A percentile compares a stretch with the other conserved stretches of the same genome.
Conservation (phyloP, 2,329 filamentous ascomycete genomes). For the Neospermospora avenae region DNA sequence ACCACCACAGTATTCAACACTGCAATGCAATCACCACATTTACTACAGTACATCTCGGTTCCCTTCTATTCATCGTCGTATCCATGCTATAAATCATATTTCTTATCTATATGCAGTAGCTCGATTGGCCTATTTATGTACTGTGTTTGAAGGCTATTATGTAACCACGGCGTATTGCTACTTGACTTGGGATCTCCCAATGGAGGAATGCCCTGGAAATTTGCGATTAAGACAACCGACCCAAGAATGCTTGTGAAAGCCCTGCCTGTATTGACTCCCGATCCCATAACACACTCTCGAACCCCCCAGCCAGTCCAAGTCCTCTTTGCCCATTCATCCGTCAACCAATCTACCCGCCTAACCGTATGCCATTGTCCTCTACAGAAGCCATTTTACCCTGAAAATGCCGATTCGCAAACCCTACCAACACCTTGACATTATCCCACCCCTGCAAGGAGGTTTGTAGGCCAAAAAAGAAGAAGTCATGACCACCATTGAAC, state of each 20-base stretch:
- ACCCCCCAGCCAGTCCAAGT: no score
- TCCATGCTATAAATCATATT: no score
- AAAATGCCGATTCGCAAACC: conserved; percentile 9
- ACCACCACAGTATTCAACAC: no score
- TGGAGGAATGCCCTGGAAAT: not conserved
- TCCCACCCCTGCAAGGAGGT: not conserved
- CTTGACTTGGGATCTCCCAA: not conserved
- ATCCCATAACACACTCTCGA: no score
- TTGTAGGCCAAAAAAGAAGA: not conserved
- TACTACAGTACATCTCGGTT: no score
- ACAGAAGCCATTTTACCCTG: conserved; percentile 1
- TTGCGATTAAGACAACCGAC: not conserved
- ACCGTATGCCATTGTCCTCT: not conserved
- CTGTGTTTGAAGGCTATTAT: conserved; percentile 4
- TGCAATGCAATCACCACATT: no score
- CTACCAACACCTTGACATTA: conserved; percentile 13
- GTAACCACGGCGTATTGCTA: not conserved
- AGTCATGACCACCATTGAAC: conserved; percentile 3
- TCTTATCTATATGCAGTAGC: conserved; percentile 15
- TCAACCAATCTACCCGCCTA: not conserved
- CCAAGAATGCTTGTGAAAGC: conserved; percentile 8
- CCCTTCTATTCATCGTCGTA: no score
- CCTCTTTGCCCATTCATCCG: not conserved
- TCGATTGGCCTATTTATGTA: conserved; percentile 10
- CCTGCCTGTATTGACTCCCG: not conserved